Evolutionary conservation across 371 early-diverging fungal genomes (phyloP), one percentile per base, ranked within the genome.

Genomic region (Mucor saturninus): DNA sequence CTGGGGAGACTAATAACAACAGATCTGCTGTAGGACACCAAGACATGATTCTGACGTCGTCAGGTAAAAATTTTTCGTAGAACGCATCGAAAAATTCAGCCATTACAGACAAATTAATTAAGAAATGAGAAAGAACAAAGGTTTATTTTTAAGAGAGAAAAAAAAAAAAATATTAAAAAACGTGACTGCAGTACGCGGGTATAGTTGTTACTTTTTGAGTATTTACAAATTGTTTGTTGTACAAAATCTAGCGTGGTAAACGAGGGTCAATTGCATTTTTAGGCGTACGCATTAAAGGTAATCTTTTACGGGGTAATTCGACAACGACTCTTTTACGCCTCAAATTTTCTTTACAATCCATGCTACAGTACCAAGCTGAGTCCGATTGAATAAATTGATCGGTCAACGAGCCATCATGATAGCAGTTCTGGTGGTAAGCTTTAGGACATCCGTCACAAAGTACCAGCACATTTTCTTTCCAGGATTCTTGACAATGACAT

Each of bases 401-500:
- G 32, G 80, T 65, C 15, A 90, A 71, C 8, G 69, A 71, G 2
- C 53, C 37, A 10, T 83, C 73, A 55, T 81, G 80, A 26, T 54
- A 55, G 11, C 64, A 55, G 38, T 80, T 54, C 68, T 92, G 89
- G 67, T 93, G 93, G 68, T 86, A 91, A 5, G 93, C 90, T 50
- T 89, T 86, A 42, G 90, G 91, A 64, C 95, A 95, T 13, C 94
- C 95, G 67, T 93, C 91, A 66, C 95, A 95, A 38, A 86, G 84
- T 11, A 92, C 85, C 63, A 95, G 78, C n/a, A 83, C 72, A 61
- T 92, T 90, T 39, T 82, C 85, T 29, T 74, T 61, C 60, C 69
- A 77, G 0, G 91, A 91, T 51, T 83, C 86, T 63, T 88, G 80
- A 46, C 83, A 81, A 54, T 90, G 92, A 69, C 95, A 95, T 13